Conservation (phyloP, 345 rosid species). For the Erysimum cheiranthoides region DNA sequence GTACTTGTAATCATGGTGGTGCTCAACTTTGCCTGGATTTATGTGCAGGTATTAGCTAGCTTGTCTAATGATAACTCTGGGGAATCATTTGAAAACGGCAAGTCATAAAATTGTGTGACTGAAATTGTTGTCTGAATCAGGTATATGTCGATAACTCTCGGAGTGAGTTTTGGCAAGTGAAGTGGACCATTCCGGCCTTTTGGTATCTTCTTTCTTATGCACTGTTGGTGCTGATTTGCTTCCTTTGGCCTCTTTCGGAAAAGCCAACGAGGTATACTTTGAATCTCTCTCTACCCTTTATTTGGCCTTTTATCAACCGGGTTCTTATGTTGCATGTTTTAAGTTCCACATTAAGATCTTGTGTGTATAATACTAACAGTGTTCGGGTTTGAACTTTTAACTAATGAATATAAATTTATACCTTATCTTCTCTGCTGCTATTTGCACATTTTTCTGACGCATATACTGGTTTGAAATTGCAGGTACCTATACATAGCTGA, state of each 20-base stretch:
- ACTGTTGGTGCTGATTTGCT: constrained; percentile 70
- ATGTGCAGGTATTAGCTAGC: constrained; percentile 67
- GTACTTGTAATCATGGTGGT: constrained; percentile 72
- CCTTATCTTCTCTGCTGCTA: neutral
- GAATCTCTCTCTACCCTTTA: neutral
- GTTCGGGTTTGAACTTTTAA: neutral
- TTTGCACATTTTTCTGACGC: neutral
- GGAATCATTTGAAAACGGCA: neutral
- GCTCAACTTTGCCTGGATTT: constrained; percentile 78
- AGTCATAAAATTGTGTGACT: constrained; percentile 7
- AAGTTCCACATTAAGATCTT: neutral
- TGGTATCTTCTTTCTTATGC: constrained; percentile 68
- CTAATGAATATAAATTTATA: neutral
- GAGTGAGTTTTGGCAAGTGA: constrained; percentile 79
- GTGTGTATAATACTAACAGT: neutral
- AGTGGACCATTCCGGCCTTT: constrained; percentile 85
- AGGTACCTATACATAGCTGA: constrained; percentile 75
- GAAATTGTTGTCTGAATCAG: constrained; percentile 46
- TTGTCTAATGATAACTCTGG: neutral
- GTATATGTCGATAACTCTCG: constrained; percentile 74
- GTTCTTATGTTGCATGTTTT: neutral
- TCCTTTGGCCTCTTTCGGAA: constrained; percentile 75
- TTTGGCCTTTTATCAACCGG: neutral
- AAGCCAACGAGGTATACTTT: constrained; percentile 76
- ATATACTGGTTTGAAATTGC: neutral